Evolutionary conservation across 345 rosid genomes (phyloP), one percentile per base, ranked within the genome.

Genomic region (Moricandia arvensis): DNA sequence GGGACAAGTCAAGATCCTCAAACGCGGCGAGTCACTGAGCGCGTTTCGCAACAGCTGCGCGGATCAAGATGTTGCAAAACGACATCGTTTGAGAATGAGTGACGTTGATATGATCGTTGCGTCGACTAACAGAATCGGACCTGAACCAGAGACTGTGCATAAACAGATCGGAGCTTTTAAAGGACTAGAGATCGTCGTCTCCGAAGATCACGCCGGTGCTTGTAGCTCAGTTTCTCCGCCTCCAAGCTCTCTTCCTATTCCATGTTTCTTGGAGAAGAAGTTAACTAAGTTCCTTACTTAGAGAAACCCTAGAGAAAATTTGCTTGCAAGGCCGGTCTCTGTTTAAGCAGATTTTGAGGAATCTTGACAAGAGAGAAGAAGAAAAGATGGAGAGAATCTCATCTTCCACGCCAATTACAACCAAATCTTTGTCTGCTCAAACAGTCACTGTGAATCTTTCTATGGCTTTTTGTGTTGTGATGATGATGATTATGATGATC

Each of bases 1-100:
- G 85, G 93, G 82, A 17, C 77, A 87, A 74, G 89, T 89, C 59
- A 84, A 79, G 88, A 87, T 89, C 80, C 71, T 87, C 70, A 88
- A 83, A 68, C 96, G 94, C 63, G 91, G 90, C 29, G 91, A 87
- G 66, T 6, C 84, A 4, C 71, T 81, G 45, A 62, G 43, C 54
- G 12, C n/a, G 60, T 30, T 74, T 34, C 55, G 0, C 0, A 24
- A 13, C 35, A 27, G 18, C 47, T 13, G 24, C 63, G 67, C 2
- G 51, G 38, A 31, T 69, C 7, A 15, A 10, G 71, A 53, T 10
- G 37, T 51, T 34, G 15, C 33, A 8, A 58, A 65, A 73, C 72
- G 62, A 43, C 33, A 53, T 64, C 65, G 33, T 57, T 35, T 12
- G 66, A 58, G 8, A 60, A 47, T 8, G 12, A 53, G 12, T 7